Percentiles rank a stretch among this genome's conserved stretches.
Evolutionary conservation across 345 rosid species (phyloP).

Genomic region (Eucalyptus rudis): DNA sequence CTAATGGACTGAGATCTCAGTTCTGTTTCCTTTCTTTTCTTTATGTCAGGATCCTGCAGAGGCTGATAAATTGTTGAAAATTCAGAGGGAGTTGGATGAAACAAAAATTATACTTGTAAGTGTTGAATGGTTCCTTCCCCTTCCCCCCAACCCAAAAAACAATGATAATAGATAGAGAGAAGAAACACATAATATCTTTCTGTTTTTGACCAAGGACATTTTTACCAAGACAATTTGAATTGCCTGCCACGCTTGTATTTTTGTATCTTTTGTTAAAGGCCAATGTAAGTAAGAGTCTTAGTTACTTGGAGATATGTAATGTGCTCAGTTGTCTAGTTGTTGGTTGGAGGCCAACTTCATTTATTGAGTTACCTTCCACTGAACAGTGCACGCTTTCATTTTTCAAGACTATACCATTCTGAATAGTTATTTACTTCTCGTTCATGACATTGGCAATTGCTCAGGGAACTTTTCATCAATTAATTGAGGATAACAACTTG

Average conservation of each 20-base stretch:
- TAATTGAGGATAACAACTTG: not conserved
- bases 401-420: not conserved
- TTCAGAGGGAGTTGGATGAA: slow-evolving; percentile 97
- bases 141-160: not conserved
- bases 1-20: not conserved
- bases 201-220: not conserved
- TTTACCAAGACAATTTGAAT: not conserved
- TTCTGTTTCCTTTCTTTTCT: not conserved
- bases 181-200: not conserved
- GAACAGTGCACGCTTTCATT: not conserved
- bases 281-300: not conserved
- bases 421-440: not conserved
- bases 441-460: not conserved
- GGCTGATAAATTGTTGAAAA: slow-evolving; percentile 93
- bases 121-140: not conserved
- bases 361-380: not conserved
- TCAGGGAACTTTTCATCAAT: not conserved
- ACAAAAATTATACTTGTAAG: slow-evolving; percentile 97
- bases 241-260: not conserved
- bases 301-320: not conserved
- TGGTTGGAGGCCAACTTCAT: not conserved
- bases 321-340: not conserved
- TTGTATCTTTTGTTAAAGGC: not conserved
- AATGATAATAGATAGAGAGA: not conserved
- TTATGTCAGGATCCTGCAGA: slow-evolving; percentile 84